Percentiles rank a stretch among this genome's conserved stretches.
These are phyloP conservation scores for Penicillium oxalicum DNA, from an alignment of 2,329 filamentous ascomycete genomes.

Conservation along the genomic window DNA sequence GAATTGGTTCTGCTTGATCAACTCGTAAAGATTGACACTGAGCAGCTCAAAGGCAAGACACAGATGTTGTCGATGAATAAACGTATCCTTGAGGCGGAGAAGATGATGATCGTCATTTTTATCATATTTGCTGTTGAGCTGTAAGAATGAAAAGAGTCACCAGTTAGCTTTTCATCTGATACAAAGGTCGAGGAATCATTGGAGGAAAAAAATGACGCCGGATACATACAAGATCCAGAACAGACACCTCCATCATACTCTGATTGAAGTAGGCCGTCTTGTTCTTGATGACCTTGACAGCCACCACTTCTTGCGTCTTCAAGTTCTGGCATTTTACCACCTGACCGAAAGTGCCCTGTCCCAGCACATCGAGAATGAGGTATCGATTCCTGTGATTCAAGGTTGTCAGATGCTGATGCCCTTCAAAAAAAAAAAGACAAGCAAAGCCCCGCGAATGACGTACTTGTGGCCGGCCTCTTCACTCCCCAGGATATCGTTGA, in stretches of 20 bases:
- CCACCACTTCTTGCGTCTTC: slow-evolving; percentile 96
- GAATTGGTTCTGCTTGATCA: slow-evolving; percentile 99
- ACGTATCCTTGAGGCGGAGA: slow-evolving; percentile 89
- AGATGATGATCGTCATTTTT: slow-evolving; percentile 99
- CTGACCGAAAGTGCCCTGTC: slow-evolving; percentile 96
- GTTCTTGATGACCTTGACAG: slow-evolving; percentile 99
- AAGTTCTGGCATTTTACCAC: slow-evolving; percentile 98
- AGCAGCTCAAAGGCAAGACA: slow-evolving; percentile 94
- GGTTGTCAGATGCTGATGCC: neutral
- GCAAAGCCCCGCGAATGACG: slow-evolving; percentile 23
- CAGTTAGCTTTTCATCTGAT: neutral
- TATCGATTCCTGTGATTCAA: slow-evolving; percentile 68
- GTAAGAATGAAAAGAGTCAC: slow-evolving; percentile 3
- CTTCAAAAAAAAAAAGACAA: no score
- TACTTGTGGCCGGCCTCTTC: slow-evolving; percentile 98
- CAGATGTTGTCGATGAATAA: slow-evolving; percentile 94
- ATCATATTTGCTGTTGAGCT: slow-evolving; percentile 97
- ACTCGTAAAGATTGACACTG: slow-evolving; percentile 94
- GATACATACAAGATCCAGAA: slow-evolving; percentile 73
- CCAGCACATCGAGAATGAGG: slow-evolving; percentile 91
- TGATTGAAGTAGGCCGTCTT: slow-evolving; percentile 99
- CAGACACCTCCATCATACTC: slow-evolving; percentile 99
- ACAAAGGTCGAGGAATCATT: neutral
- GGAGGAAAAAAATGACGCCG: neutral
- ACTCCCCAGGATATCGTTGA: slow-evolving; percentile 96